phyloP scores from a whole-genome alignment of 1,139 yeast genomes.

The Suhomyces bolitotheri region DNA sequence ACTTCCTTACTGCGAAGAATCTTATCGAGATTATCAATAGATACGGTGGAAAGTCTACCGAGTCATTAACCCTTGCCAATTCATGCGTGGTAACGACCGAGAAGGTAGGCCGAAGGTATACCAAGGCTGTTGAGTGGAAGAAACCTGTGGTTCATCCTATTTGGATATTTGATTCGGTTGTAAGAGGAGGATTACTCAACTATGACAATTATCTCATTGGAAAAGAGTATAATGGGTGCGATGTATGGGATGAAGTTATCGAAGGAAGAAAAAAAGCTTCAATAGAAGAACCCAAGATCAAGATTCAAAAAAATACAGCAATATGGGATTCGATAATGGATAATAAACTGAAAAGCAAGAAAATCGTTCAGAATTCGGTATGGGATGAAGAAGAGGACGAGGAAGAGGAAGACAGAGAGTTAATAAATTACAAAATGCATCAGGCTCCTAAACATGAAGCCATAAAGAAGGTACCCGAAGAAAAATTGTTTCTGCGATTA shows the following conservation, averaged over 20 bases:
- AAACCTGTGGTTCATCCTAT: conserved; percentile 71
- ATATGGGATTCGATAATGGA: conserved; percentile 58
- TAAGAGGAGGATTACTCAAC: conserved; percentile 60
- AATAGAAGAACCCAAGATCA: conserved; percentile 15
- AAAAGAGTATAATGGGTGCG: conserved; percentile 43
- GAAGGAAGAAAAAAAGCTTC: conserved; percentile 3
- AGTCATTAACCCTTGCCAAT: conserved; percentile 54
- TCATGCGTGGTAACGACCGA: conserved; percentile 57
- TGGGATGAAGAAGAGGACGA: conserved; percentile 32
- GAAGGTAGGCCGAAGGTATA: conserved; percentile 58
- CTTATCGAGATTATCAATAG: conserved; percentile 38
- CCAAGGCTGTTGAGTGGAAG: conserved; percentile 65
- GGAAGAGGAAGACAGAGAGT: not conserved
- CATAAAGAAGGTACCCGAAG: not conserved
- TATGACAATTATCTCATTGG: conserved; percentile 42
- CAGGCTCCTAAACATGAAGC: not conserved
- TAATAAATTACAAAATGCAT: not conserved
- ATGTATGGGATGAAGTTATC: conserved; percentile 46
- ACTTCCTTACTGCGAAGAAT: conserved; percentile 27
- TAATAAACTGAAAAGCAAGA: conserved; percentile 20
- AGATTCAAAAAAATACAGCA: conserved; percentile 26
- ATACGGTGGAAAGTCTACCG: conserved; percentile 62
- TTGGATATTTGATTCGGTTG: conserved; percentile 68
- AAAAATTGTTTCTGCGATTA: conserved; percentile 34
- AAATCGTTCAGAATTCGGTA: conserved; percentile 22